These are phyloP conservation scores for Dendryphion nanum DNA, from an alignment of 2,329 filamentous ascomycete genomes.

Conservation along the genomic window DNA sequence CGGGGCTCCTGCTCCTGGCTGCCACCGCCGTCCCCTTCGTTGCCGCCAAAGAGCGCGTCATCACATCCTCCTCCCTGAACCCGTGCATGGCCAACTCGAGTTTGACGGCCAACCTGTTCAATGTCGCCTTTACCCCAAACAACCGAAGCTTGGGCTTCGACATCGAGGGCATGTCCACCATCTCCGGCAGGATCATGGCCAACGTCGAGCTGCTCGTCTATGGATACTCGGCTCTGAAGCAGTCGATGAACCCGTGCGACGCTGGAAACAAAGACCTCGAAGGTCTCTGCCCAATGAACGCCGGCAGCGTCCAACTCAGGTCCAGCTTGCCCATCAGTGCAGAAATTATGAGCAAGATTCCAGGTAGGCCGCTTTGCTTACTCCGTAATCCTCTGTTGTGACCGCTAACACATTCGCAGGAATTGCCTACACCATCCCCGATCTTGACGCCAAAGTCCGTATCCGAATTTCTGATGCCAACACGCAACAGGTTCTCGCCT, in stretches of 20 bases:
- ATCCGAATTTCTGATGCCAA: conserved; percentile 75
- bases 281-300: conserved; percentile 88
- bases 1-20: conserved; percentile 32
- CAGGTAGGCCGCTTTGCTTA: conserved; percentile 49
- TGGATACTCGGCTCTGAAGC: conserved; percentile 69
- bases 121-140: conserved; percentile 73
- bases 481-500: conserved; percentile 68
- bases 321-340: conserved; percentile 63
- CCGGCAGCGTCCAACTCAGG: conserved; percentile 74
- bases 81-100: conserved; percentile 80
- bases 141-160: conserved; percentile 73
- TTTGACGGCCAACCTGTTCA: conserved; percentile 88
- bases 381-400: background rate
- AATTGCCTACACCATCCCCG: conserved; percentile 86
- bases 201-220: conserved; percentile 77
- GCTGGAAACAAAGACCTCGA: conserved; percentile 52
- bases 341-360: conserved; percentile 64
- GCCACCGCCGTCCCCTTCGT: conserved; percentile 47
- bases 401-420: conserved; percentile 38
- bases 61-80: conserved; percentile 81
- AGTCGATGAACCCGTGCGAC: conserved; percentile 73
- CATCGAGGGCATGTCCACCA: conserved; percentile 78
- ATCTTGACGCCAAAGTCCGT: conserved; percentile 82
- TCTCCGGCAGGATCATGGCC: conserved; percentile 78
- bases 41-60: conserved; percentile 61